These are phyloP conservation scores for Fusarium lateritium DNA, from an alignment of 2,329 filamentous ascomycete genomes.

Conservation along the genomic window DNA sequence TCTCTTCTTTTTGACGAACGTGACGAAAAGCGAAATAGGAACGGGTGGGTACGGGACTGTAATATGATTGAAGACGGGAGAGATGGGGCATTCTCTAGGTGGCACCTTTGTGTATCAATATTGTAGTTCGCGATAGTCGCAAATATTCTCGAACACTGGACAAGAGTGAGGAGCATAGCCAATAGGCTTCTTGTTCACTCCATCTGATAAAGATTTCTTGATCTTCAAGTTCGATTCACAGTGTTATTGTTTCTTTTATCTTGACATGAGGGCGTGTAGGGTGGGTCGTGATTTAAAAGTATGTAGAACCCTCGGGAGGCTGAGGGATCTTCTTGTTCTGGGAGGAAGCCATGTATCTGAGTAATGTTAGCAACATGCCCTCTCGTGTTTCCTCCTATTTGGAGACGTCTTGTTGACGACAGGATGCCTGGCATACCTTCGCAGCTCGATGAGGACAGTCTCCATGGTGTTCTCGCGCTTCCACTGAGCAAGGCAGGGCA, in stretches of 20 bases:
- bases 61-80: constrained; percentile 39
- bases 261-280: constrained; percentile 26
- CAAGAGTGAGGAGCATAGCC: constrained; percentile 28
- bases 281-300: constrained; percentile 49
- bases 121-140: constrained; percentile 49
- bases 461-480: constrained; percentile 96
- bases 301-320: constrained; percentile 84
- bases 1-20: constrained; percentile 34
- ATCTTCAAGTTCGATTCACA: constrained; percentile 26
- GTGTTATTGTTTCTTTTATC: constrained; percentile 17
- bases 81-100: constrained; percentile 21
- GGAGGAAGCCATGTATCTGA: constrained; percentile 91
- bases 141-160: constrained; percentile 33
- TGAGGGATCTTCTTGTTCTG: constrained; percentile 96
- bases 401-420: neutral
- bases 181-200: constrained; percentile 36
- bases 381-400: neutral
- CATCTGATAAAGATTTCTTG: constrained; percentile 12
- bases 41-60: constrained; percentile 32
- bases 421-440: constrained; percentile 69
- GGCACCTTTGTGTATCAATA: constrained; percentile 47
- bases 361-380: constrained; percentile 1
- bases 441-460: constrained; percentile 88
- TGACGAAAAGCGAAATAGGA: constrained; percentile 43
- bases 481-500: constrained; percentile 91